phyloP scores from a whole-genome alignment of 257 asterid species.

The Striga asiatica region DNA sequence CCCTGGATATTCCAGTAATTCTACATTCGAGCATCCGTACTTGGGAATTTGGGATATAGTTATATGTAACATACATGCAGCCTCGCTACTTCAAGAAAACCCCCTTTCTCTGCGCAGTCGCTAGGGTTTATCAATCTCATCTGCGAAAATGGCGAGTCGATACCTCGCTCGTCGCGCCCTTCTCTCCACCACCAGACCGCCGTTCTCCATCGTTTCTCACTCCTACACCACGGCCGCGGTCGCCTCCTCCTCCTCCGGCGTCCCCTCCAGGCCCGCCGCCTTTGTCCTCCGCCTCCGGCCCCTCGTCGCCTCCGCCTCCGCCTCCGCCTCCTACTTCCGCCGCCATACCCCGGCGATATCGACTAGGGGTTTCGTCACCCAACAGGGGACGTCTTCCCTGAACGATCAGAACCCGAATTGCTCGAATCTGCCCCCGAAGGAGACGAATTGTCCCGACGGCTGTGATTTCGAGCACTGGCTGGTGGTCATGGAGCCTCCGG shows the following conservation, averaged over 20 bases:
- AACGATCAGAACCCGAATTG: slow-evolving; percentile 86
- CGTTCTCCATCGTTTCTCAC: slow-evolving; percentile 22
- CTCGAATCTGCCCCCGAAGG: slow-evolving; percentile 93
- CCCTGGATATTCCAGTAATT: too few relatives aligned
- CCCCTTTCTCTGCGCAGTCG: neutral
- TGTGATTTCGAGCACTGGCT: slow-evolving; percentile 99
- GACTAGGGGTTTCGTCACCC: slow-evolving; percentile 47
- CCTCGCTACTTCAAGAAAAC: slow-evolving; percentile 12
- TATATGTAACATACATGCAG: too few relatives aligned
- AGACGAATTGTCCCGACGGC: slow-evolving; percentile 86
- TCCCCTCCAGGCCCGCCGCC: slow-evolving; percentile 17
- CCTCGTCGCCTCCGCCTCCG: slow-evolving; percentile 33
- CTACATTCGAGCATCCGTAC: too few relatives aligned
- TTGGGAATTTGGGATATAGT: too few relatives aligned
- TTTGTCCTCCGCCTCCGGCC: slow-evolving; percentile 58
- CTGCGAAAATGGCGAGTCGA: slow-evolving; percentile 67
- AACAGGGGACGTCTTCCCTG: slow-evolving; percentile 54
- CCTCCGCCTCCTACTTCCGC: slow-evolving; percentile 23
- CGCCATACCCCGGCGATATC: slow-evolving; percentile 26
- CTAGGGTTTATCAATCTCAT: slow-evolving; percentile 29
- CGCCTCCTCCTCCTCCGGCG: slow-evolving; percentile 20
- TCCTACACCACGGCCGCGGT: slow-evolving; percentile 27
- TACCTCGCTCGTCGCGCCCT: slow-evolving; percentile 43
- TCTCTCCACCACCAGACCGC: slow-evolving; percentile 27
- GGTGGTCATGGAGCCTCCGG: slow-evolving; percentile 85